Conservation (phyloP, 768 basidiomycete species). For the Leccinum variicolor region DNA sequence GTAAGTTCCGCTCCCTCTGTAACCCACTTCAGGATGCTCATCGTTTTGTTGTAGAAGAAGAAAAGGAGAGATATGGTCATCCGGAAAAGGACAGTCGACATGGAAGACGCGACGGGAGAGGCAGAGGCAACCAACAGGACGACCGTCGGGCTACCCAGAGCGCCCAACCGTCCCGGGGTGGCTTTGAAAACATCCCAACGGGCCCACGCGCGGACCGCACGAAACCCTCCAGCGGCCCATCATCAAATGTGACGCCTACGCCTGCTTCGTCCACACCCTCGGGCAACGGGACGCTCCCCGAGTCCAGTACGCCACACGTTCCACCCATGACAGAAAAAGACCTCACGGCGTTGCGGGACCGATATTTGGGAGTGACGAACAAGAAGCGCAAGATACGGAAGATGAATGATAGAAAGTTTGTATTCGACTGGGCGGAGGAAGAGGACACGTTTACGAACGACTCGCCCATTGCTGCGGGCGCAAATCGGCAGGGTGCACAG, state of each 20-base stretch:
- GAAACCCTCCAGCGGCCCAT: constrained; percentile 35
- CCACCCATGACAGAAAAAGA: constrained; percentile 80
- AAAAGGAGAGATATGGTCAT: constrained; percentile 42
- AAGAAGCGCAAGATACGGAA: constrained; percentile 94
- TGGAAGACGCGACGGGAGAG: constrained; percentile 38
- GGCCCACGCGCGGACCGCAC: constrained; percentile 78
- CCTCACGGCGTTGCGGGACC: constrained; percentile 78
- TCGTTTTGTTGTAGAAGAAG: constrained; percentile 41
- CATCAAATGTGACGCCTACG: constrained; percentile 42
- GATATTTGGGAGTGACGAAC: constrained; percentile 92
- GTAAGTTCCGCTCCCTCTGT: constrained; percentile 15
- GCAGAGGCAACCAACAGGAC: constrained; percentile 35
- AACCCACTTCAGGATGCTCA: constrained; percentile 3
- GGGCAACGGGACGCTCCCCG: constrained; percentile 28
- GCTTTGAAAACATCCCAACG: constrained; percentile 73
- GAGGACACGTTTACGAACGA: constrained; percentile 90
- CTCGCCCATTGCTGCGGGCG: constrained; percentile 67
- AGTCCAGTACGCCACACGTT: constrained; percentile 39
- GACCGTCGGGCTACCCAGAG: constrained; percentile 34
- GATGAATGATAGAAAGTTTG: constrained; percentile 94
- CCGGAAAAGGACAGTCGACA: constrained; percentile 49
- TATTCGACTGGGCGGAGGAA: constrained; percentile 98
- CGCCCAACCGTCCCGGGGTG: constrained; percentile 37
- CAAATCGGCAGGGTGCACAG: constrained; percentile 75
- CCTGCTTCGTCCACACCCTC: constrained; percentile 45